Base-by-base conservation (phyloP, 371 early-diverging fungal species). In the Syncephalastrum racemosum region DNA sequence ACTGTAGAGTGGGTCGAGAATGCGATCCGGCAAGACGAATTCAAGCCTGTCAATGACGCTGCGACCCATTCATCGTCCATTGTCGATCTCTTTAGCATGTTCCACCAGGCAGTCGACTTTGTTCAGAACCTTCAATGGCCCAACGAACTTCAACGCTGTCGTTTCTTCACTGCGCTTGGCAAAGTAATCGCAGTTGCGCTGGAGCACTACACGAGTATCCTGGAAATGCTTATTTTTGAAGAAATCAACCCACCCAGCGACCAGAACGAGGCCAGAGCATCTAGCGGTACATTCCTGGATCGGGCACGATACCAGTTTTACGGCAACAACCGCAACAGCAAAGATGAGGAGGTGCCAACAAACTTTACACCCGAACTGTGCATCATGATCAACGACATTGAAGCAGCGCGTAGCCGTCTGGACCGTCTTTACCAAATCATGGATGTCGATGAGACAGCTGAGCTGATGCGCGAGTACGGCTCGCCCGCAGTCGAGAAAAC, bases 61-160 rank as follows among this genome's bases (percentile, higher is more conserved):
- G 84, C 87, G 13, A 71, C 78, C 20, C 89, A 91, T 62, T 91
- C 93, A 2, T 89, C 91, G 6, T 92, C 93, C 0, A 88, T 90
- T 40, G 83, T 89, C 10, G 93, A 92, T 63, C 62, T 92, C 6
- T 82, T 90, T 52, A 79, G 85, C 27, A 86, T 88, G 69, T 90
- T 91, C 59, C 83, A 88, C 47, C 89, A 91, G 66, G 86, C 89
- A 6, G 73, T 88, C 15, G 84, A 86, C 7, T 86, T 85, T 66
- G 70, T 88, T 14, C 81, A 84, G 50, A 79, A 76, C n/a, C 54
- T 92, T 36, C 77, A 85, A 53, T 92, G 93, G 93, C 92, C 93
- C 0, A 82, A 90, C 46, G 73, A 82, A 44, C 71, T 82, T 27
- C 85, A 84, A 53, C 71, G 81, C 50, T 90, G 88, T 16, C 75